These are phyloP conservation scores for Trypanosoma cruzi DNA, from an alignment of 208 protist species.

Conservation along the genomic window DNA sequence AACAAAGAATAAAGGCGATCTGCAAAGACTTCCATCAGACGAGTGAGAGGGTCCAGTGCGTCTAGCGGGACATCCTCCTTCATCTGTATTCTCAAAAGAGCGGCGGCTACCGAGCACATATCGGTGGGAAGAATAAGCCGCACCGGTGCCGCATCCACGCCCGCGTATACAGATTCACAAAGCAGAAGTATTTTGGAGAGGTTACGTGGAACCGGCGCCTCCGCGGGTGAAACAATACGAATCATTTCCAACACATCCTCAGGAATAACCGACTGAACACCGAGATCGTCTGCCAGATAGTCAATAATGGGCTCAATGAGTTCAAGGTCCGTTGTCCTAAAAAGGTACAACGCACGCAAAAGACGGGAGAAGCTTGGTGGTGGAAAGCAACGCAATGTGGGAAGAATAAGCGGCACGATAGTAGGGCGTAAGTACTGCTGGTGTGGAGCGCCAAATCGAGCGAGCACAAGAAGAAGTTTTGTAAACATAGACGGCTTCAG, in stretches of 20 bases:
- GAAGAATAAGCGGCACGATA: conserved; percentile 50
- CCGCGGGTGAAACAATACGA: conserved; percentile 20
- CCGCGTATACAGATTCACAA: conserved; percentile 34
- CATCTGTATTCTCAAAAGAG: conserved; percentile 41
- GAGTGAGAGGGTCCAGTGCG: conserved; percentile 45
- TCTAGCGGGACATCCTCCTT: conserved; percentile 57
- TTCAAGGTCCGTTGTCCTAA: conserved; percentile 43
- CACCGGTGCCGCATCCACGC: conserved; percentile 9
- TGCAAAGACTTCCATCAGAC: conserved; percentile 63
- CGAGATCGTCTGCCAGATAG: conserved; percentile 30
- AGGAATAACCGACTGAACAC: background rate
- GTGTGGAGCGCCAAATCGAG: conserved; percentile 58
- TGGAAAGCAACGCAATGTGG: conserved; percentile 50
- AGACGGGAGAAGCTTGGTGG: conserved; percentile 77
- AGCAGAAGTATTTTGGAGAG: conserved; percentile 15
- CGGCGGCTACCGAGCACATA: conserved; percentile 53
- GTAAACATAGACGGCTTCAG: conserved; percentile 73
- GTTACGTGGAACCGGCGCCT: conserved; percentile 26
- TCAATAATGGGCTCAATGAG: conserved; percentile 61
- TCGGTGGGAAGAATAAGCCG: conserved; percentile 48
- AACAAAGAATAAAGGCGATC: conserved; percentile 39
- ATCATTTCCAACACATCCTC: conserved; percentile 29
- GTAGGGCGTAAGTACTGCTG: conserved; percentile 82
- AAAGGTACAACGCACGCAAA: conserved; percentile 47
- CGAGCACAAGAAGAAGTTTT: conserved; percentile 60